Evolutionary conservation across 805 yeast genomes (phyloP).

Genomic region (Metschnikowia bowlesiae): DNA sequence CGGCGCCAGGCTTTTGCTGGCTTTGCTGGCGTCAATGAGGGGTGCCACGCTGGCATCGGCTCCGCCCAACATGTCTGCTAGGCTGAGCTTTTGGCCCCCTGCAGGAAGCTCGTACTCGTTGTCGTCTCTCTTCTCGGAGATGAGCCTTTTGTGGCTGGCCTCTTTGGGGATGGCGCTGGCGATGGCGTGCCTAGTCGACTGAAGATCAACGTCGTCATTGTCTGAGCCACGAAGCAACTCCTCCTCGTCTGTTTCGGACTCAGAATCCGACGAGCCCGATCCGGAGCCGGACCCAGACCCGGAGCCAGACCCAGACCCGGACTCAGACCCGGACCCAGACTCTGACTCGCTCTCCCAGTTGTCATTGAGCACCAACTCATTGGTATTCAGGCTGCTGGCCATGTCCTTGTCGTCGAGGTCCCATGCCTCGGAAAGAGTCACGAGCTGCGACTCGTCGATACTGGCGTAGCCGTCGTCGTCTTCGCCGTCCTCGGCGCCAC

Average conservation of each 20-base stretch:
- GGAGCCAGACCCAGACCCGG: constrained; percentile 22
- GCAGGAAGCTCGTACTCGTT: constrained; percentile 68
- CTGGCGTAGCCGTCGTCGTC: constrained; percentile 52
- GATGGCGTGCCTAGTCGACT: constrained; percentile 41
- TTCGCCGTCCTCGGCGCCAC: not conserved
- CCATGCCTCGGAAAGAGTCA: constrained; percentile 85
- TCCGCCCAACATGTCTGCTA: constrained; percentile 72
- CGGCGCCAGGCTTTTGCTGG: constrained; percentile 37
- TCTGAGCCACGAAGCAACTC: constrained; percentile 27
- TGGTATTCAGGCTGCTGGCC: constrained; percentile 1
- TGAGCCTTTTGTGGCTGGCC: constrained; percentile 42
- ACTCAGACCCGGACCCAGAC: constrained; percentile 20
- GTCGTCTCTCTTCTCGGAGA: constrained; percentile 56
- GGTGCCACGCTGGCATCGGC: constrained; percentile 53
- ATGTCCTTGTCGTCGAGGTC: constrained; percentile 64
- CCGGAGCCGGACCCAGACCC: constrained; percentile 11
- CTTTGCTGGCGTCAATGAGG: constrained; percentile 38
- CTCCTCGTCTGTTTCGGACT: constrained; percentile 22
- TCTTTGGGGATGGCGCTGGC: constrained; percentile 33
- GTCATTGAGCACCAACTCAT: constrained; percentile 16
- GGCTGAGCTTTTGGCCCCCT: constrained; percentile 52
- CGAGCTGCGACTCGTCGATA: constrained; percentile 69
- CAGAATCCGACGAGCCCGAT: constrained; percentile 26
- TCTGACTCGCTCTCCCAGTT: constrained; percentile 14
- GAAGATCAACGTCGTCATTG: constrained; percentile 48